Base-by-base conservation (phyloP, 495 filamentous ascomycete species). In the Penicillium verhagenii region DNA sequence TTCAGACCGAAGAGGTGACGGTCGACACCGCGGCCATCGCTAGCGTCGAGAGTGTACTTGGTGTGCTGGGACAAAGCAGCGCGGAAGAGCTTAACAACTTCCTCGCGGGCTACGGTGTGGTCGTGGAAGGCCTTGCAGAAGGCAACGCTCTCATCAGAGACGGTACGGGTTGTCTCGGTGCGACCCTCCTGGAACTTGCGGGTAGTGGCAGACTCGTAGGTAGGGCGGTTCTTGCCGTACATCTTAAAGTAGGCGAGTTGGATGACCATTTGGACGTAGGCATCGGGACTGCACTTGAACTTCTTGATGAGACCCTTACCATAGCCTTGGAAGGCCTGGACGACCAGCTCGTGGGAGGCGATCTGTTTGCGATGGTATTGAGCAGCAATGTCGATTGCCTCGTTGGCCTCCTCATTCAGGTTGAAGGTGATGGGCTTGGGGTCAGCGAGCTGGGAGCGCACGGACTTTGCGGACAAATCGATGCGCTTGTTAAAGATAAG, bases 241-340 rank as follows among this genome's bases (percentile, higher is more conserved):
- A 97, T 96, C 79, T 97, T 99, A 80, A 85, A 85, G 82, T 99
- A 99, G 47, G 95, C 95, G 16, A 99, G 85, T 73, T 99, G 95
- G 76, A 99, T 97, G 73, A 96, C 77, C 91, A 97, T 94, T 77
- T 99, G 95, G 49, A 96, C 89, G 73, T 94, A 99, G 19, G 94
- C 95, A 63, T 99, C 95, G 28, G 95, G 95, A 50, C 89, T 95
- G 86, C 89, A 96, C 76, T 90, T 92, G 86, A 99, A 97, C 72
- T 96, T 95, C 87, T 99, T 99, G 81, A 99, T 97, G 45, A 99
- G 77, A 39, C 91, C 91, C 79, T 97, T 99, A 69, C 95, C 95
- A 72, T 99, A 99, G 65, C 88, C 94, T 68, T 96, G 92, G 81
- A 91, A 99, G 25, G 89, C 86, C 69, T 97, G 92, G 14, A 99